Base-by-base conservation (phyloP, 139 green algal genomes). In the Klebsormidium nitens region DNA sequence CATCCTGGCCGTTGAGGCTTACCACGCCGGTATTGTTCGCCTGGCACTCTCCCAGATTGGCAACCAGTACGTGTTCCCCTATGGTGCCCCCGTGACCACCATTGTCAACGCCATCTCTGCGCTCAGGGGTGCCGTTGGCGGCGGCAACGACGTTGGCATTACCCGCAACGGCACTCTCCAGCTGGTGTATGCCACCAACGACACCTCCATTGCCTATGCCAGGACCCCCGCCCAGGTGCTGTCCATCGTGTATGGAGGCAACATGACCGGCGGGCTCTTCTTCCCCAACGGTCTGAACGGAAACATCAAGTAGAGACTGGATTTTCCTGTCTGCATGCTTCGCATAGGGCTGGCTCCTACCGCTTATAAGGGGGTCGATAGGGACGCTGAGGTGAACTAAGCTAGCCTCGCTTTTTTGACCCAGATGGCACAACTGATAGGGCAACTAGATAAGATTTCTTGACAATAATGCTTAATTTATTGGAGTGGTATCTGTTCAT, bases 1-100 rank as follows among this genome's bases (percentile, higher is more conserved):
- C 50, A 84, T 87, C 60, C 63, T 83, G 35, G 68, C 65, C 0
- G 73, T 81, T 1, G 80, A 87, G 77, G 69, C 76, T 0, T 87
- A 87, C 74, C 83, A 87, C 60, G 80, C 71, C 8, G 83, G 67
- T 23, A 69, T 75, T 52, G 70, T 87, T 23, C 71, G 75, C 40
- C 46, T 65, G 38, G 46, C 46, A 36, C 72, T 81, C 32, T 65
- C 79, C 4, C 39, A 23, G 34, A 6, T 64, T n/a, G 26, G 35
- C 32, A 26, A 19, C 19, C 31, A 32, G 50, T 36, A 29, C 23
- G 50, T 63, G 38, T 42, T 72, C 61, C 58, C 37, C 40, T 34
- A 29, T 29, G 44, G 58, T 5, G 26, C 71, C 0, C 64, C 28
- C 1, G 36, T 77, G 2, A 46, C 11, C 23, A 28, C 44, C 17